Conservation (phyloP, 208 protist genomes). For the Tritrichomonas musculus region DNA sequence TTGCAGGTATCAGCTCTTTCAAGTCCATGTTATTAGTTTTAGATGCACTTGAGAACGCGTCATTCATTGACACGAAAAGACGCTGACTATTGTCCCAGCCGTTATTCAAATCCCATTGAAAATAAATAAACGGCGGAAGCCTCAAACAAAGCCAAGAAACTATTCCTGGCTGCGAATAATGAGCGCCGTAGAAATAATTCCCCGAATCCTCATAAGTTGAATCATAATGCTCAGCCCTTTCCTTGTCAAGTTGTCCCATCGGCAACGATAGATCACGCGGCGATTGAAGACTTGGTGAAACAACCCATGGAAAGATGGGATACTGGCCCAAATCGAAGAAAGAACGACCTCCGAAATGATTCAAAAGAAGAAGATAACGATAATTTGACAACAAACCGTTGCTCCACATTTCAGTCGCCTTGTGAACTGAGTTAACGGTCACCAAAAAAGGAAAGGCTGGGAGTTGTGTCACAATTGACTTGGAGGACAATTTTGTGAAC, state of each 20-base stretch:
- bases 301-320: conserved; percentile 17
- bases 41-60: neutral
- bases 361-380: neutral
- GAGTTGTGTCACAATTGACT: no score
- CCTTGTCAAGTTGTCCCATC: neutral
- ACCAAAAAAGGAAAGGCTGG: neutral
- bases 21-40: neutral
- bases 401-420: neutral
- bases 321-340: neutral
- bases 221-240: neutral
- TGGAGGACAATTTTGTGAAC: no score
- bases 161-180: neutral
- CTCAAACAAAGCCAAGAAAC: neutral
- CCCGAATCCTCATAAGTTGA: neutral
- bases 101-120: neutral
- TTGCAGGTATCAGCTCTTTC: neutral
- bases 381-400: neutral
- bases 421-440: neutral
- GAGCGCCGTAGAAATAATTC: neutral
- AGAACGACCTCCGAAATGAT: neutral
- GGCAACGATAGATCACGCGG: neutral
- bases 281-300: neutral
- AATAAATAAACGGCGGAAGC: neutral
- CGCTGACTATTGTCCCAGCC: neutral
- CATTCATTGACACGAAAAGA: neutral